These are phyloP conservation scores for Zasmidium cellare DNA, from an alignment of 2,329 filamentous ascomycete genomes.

Conservation along the genomic window DNA sequence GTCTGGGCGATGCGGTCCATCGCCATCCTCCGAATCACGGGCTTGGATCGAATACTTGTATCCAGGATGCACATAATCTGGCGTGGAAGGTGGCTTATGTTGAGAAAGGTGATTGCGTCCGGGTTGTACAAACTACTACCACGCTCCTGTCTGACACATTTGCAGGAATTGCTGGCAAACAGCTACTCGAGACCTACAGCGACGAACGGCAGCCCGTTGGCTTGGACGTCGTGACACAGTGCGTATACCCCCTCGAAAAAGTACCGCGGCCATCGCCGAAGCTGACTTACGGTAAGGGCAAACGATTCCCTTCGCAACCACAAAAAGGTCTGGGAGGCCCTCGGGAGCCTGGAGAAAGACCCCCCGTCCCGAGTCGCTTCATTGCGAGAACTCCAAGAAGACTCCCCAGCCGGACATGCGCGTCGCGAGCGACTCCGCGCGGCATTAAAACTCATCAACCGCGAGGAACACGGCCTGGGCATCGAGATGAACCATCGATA, in stretches of 20 bases:
- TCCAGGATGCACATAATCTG: slow-evolving; percentile 38
- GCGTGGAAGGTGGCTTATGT: slow-evolving; percentile 38
- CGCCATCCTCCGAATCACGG: slow-evolving; percentile 59
- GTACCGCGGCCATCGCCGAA: too few relatives aligned
- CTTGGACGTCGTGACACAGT: slow-evolving; percentile 45
- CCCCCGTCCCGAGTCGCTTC: slow-evolving; percentile 29
- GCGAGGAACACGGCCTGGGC: slow-evolving; percentile 52
- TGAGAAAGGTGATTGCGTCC: slow-evolving; percentile 22
- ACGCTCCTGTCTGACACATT: neutral
- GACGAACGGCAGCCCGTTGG: slow-evolving; percentile 40
- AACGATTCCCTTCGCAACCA: slow-evolving; percentile 57
- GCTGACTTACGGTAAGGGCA: slow-evolving; percentile 23
- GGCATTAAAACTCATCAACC: slow-evolving; percentile 7
- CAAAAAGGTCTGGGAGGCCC: slow-evolving; percentile 8
- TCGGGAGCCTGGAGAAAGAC: slow-evolving; percentile 23
- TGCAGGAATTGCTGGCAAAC: slow-evolving; percentile 15
- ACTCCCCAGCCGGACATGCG: neutral
- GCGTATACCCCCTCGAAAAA: too few relatives aligned
- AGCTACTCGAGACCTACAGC: slow-evolving; percentile 30
- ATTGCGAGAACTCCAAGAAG: neutral
- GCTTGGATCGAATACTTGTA: slow-evolving; percentile 57
- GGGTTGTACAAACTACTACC: too few relatives aligned
- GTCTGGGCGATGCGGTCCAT: slow-evolving; percentile 59
- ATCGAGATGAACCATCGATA: slow-evolving; percentile 61
- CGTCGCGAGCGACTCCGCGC: slow-evolving; percentile 35